Evolutionary conservation across 2,329 filamentous ascomycete genomes (phyloP), one percentile per base, ranked within the genome.

Genomic region (Fusarium albidum): DNA sequence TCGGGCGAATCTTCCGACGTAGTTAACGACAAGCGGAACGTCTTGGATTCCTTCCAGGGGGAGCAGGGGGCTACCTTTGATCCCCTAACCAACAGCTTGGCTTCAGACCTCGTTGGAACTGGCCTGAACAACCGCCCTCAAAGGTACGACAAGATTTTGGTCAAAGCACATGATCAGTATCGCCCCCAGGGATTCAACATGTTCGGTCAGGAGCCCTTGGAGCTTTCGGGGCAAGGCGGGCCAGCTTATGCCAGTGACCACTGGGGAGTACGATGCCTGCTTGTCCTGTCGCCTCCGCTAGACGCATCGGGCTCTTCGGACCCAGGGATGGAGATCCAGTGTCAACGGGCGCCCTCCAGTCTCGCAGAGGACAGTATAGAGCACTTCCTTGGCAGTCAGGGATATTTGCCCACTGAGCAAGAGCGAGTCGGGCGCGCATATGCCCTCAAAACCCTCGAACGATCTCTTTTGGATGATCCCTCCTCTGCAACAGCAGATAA

Each of bases 51-150:
- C 1, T 79, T 78, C 26, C 79, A 84, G 45, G 87, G 85, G 2
- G 86, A 89, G 66, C 77, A 84, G 55, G 86, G 85, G 2, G 83
- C 85, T 4, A 90, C 87, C 0, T 89, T 87, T 65, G 81, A 89
- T 62, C 86, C 86, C 1, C 71, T 71, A 3, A 71, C 71, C 6
- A 90, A 90, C 61, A 67, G 70, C 1, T 73, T 87, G 11, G 85
- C 86, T 4, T 77, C 79, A 2, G 73, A 76, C 10, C 78, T 79
- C 4, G 78, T 81, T 2, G 75, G 75, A 4, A 73, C 67, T 38
- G 77, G 78, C 2, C 69, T 75, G 39, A 77, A 82, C 40, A 79
- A 79, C 59, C 76, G 84, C 15, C 85, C 87, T 3, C 86, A 89
- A 64, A 73, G 87, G 40, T 89, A 89, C 55, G 86, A 89, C 63